These are phyloP conservation scores for Candida nonsorbophila DNA, from an alignment of 805 yeast species.

Conservation along the genomic window DNA sequence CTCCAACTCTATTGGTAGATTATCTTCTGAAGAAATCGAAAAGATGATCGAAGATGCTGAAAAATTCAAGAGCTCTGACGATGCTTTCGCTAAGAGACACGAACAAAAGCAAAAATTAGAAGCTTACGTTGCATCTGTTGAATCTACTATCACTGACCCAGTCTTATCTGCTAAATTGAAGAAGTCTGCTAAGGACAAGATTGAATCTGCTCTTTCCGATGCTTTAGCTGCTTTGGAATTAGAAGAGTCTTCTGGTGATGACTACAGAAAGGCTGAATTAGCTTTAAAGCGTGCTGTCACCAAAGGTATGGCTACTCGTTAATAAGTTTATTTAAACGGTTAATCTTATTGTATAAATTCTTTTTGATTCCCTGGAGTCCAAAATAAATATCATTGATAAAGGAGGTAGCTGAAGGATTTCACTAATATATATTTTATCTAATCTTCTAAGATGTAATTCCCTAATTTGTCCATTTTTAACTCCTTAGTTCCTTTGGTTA, in stretches of 20 bases:
- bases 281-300: constrained; percentile 98
- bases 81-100: constrained; percentile 98
- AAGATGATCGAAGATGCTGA: constrained; percentile 46
- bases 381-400: neutral
- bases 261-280: constrained; percentile 98
- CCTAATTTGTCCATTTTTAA: constrained; percentile 80
- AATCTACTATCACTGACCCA: constrained; percentile 96
- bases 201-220: constrained; percentile 96
- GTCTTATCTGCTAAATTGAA: constrained; percentile 95
- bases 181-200: constrained; percentile 95
- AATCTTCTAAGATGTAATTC: constrained; percentile 63
- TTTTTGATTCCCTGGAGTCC: neutral
- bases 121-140: constrained; percentile 95
- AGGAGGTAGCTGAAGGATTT: neutral
- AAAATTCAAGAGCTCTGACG: constrained; percentile 91
- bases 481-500: constrained; percentile 57
- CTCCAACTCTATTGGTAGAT: constrained; percentile 47
- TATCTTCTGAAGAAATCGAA: constrained; percentile 45
- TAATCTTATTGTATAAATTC: constrained; percentile 8
- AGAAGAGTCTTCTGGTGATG: constrained; percentile 95
- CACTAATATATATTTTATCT: constrained; percentile 1
- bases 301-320: constrained; percentile 98
- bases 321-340: constrained; percentile 21
- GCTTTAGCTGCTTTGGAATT: constrained; percentile 97
- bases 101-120: constrained; percentile 99